Evolutionary conservation across 257 asterid genomes (phyloP).

Genomic region (Petunia secreta): DNA sequence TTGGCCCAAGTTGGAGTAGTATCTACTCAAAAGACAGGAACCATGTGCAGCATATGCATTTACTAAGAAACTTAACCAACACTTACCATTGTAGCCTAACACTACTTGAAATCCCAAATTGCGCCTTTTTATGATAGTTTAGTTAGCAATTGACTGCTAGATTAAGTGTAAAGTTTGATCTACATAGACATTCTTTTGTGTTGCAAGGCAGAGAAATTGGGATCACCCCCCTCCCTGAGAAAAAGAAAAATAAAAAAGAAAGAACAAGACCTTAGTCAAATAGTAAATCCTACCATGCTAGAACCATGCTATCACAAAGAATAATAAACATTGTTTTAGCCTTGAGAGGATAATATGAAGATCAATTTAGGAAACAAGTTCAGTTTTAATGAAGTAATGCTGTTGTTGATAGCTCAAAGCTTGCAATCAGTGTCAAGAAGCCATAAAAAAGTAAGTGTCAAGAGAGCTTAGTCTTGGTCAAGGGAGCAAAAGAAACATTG

Average conservation of each 20-base stretch:
- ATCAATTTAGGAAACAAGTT: neutral
- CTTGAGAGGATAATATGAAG: neutral
- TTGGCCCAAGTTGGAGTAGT: conserved; percentile 16
- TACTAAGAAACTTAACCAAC: neutral
- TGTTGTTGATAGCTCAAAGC: neutral
- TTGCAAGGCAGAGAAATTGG: neutral
- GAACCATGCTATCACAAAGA: neutral
- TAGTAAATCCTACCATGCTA: neutral
- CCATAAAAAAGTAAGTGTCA: neutral
- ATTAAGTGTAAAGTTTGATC: neutral
- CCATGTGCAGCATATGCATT: conserved; percentile 23
- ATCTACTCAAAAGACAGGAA: conserved; percentile 18
- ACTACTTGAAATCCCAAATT: neutral
- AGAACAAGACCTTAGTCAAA: neutral
- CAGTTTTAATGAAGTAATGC: neutral
- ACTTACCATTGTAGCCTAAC: neutral
- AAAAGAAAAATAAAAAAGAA: neutral
- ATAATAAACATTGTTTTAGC: neutral
- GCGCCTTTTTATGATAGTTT: neutral
- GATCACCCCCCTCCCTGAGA: neutral
- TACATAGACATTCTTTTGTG: neutral
- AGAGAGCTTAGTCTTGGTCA: neutral
- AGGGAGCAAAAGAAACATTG: neutral
- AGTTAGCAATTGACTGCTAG: neutral
- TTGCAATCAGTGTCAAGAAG: neutral